phyloP scores from a whole-genome alignment of 2,329 filamentous ascomycete genomes.

The Talaromyces sp. region DNA sequence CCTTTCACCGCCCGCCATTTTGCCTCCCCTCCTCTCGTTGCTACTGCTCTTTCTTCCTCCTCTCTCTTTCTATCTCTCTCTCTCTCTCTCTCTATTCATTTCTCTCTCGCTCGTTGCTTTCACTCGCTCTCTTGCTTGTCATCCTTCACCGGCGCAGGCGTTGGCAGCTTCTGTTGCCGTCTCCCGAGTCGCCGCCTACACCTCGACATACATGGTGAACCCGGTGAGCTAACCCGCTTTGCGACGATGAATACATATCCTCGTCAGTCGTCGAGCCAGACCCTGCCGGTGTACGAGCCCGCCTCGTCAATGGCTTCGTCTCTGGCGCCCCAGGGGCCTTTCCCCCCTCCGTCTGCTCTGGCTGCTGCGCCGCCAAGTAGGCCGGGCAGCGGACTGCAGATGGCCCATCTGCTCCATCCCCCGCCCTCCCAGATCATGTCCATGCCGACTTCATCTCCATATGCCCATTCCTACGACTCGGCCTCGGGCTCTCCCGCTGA shows the following conservation, averaged over 20 bases:
- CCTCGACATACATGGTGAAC: background rate
- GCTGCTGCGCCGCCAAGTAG: constrained; percentile 36
- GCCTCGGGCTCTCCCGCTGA: constrained; percentile 37
- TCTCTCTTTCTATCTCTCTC: background rate
- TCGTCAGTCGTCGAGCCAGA: background rate
- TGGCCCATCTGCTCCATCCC: constrained; percentile 38
- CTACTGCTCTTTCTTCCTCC: background rate
- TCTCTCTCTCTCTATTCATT: background rate
- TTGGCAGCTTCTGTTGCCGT: background rate
- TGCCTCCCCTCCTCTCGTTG: constrained; percentile 4
- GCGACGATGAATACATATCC: constrained; percentile 12
- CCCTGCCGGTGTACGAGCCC: constrained; percentile 4
- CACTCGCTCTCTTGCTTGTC: background rate
- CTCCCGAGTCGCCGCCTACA: background rate
- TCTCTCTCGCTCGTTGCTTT: background rate
- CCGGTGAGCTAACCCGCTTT: background rate
- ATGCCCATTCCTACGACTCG: constrained; percentile 37
- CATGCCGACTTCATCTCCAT: constrained; percentile 23
- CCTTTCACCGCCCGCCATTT: background rate
- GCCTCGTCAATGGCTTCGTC: constrained; percentile 31
- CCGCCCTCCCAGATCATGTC: constrained; percentile 24
- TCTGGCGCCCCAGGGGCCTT: constrained; percentile 26
- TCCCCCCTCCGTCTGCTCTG: constrained; percentile 24
- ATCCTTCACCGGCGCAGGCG: background rate
- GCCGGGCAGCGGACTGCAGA: constrained; percentile 35